Conservation (phyloP, 2,329 filamentous ascomycete genomes). For the Myrmaecium sp. region DNA sequence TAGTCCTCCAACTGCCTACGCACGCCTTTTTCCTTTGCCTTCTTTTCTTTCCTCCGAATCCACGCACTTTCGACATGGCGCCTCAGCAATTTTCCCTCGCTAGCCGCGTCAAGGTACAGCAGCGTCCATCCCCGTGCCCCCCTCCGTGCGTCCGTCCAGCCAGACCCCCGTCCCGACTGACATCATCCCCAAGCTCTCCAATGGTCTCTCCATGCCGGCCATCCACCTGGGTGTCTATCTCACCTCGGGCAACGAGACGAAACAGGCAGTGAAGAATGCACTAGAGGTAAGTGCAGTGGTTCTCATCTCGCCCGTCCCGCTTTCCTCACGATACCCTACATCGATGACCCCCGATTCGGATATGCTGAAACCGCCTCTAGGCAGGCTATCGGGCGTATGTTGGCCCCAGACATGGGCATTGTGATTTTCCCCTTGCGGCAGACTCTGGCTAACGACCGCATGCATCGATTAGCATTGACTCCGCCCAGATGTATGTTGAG, state of each 20-base stretch:
- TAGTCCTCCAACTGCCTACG: no score
- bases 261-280: slow-evolving; percentile 38
- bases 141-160: background rate
- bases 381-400: slow-evolving; percentile 29
- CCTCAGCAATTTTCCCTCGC: slow-evolving; percentile 23
- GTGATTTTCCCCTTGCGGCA: background rate
- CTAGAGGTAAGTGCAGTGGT: slow-evolving; percentile 37
- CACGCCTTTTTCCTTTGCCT: no score
- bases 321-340: no score
- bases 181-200: slow-evolving; percentile 28
- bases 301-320: no score
- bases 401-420: slow-evolving; percentile 4
- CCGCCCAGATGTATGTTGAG: slow-evolving; percentile 47
- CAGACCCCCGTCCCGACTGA: no score
- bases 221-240: slow-evolving; percentile 62
- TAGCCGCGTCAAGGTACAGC: slow-evolving; percentile 23
- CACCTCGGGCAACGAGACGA: slow-evolving; percentile 46
- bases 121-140: background rate
- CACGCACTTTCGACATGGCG: slow-evolving; percentile 12
- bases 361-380: slow-evolving; percentile 12
- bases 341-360: no score
- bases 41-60: no score
- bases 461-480: slow-evolving; percentile 29
- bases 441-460: slow-evolving; percentile 1
- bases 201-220: slow-evolving; percentile 50